phyloP scores from a whole-genome alignment of 257 asterid species.

The Capsicum baccatum region DNA sequence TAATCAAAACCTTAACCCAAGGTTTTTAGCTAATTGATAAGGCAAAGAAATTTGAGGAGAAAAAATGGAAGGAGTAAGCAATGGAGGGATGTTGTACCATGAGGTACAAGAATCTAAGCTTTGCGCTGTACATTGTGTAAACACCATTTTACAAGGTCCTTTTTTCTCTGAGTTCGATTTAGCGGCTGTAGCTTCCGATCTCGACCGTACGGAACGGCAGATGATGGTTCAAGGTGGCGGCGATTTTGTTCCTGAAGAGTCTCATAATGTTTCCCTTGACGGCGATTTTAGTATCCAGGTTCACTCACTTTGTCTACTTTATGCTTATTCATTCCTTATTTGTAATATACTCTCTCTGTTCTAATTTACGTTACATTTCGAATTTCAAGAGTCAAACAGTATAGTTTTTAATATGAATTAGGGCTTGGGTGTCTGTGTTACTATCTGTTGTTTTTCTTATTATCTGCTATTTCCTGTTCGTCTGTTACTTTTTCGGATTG shows the following conservation, averaged over 20 bases:
- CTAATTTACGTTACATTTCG: too few species aligned
- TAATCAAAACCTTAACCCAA: too few species aligned
- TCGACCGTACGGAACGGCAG: slow-evolving; percentile 84
- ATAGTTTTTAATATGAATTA: too few species aligned
- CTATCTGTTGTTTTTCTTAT: too few species aligned
- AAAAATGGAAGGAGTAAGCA: slow-evolving; percentile 55
- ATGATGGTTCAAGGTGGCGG: slow-evolving; percentile 87
- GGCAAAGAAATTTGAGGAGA: slow-evolving; percentile 8
- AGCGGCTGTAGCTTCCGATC: slow-evolving; percentile 98
- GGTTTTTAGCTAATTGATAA: not conserved
- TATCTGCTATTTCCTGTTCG: too few species aligned
- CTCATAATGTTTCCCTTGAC: slow-evolving; percentile 53
- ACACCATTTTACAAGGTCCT: slow-evolving; percentile 96
- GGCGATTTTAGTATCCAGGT: slow-evolving; percentile 61
- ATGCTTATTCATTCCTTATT: not conserved
- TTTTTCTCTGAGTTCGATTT: slow-evolving; percentile 98
- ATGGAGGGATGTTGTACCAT: slow-evolving; percentile 97
- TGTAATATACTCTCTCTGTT: too few species aligned
- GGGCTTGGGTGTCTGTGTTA: too few species aligned
- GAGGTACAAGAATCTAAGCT: slow-evolving; percentile 99
- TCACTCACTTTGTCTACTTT: not conserved
- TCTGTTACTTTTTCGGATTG: too few species aligned
- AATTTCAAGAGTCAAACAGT: too few species aligned
- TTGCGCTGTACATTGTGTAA: slow-evolving; percentile 98
- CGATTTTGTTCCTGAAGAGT: slow-evolving; percentile 59